Percentiles rank a stretch among this genome's conserved stretches.
These are phyloP conservation scores for Boletus speciosus DNA, from an alignment of 768 basidiomycete species.

Conservation along the genomic window DNA sequence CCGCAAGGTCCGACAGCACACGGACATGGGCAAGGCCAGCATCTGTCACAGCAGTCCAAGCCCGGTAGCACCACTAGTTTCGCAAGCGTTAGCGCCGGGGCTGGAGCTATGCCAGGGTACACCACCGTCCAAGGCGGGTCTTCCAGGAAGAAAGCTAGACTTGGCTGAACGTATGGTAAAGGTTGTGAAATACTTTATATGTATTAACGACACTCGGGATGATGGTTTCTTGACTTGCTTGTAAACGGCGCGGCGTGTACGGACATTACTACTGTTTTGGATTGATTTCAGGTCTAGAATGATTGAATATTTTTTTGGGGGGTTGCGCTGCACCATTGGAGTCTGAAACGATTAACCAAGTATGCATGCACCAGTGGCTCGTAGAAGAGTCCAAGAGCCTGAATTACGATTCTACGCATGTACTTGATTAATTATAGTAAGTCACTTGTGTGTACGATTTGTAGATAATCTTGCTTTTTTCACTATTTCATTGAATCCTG, in stretches of 20 bases:
- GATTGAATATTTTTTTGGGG: not conserved
- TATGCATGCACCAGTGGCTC: not conserved
- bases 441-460: not conserved
- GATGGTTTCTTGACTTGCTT: not conserved
- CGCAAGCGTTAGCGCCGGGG: slow-evolving; percentile 58
- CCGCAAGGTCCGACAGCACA: slow-evolving; percentile 43
- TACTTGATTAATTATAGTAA: not conserved
- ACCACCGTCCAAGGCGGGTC: slow-evolving; percentile 33
- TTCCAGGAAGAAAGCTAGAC: slow-evolving; percentile 58
- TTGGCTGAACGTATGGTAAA: slow-evolving; percentile 35
- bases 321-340: not conserved
- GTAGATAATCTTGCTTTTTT: slow-evolving; percentile 1
- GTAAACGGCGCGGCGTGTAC: not conserved
- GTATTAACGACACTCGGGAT: too few relatives aligned
- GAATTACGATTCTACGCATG: not conserved
- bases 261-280: not conserved
- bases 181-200: not conserved
- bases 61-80: slow-evolving; percentile 63
- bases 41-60: slow-evolving; percentile 39
- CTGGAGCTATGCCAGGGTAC: slow-evolving; percentile 32
- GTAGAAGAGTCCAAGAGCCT: not conserved
- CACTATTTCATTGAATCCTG: slow-evolving; percentile 9
- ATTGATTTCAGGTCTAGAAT: not conserved
- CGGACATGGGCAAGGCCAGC: slow-evolving; percentile 46
- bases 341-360: not conserved